Conservation (phyloP, 495 filamentous ascomycete genomes). For the Lasiosphaeriaceae sp. region DNA sequence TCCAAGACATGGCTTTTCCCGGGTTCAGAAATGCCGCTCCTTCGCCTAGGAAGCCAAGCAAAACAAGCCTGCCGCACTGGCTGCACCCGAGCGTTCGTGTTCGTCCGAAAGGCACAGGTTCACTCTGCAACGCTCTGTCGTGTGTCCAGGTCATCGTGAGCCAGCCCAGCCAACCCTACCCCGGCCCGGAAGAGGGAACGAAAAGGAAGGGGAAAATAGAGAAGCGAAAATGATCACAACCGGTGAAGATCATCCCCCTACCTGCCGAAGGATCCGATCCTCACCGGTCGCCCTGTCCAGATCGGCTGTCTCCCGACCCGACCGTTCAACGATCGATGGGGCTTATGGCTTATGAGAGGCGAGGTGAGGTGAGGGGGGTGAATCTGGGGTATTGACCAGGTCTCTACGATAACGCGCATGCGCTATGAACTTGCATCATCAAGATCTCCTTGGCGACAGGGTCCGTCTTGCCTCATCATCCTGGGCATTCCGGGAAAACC, state of each 20-base stretch:
- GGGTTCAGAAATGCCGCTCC: conserved; percentile 11
- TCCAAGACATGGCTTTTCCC: conserved; percentile 8
- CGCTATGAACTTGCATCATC: background rate
- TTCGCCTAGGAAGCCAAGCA: background rate
- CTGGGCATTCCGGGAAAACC: background rate
- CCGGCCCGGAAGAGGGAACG: no score
- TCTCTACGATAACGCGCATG: background rate
- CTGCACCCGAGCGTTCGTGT: conserved; percentile 3
- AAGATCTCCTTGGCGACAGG: conserved; percentile 6
- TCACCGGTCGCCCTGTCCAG: conserved; percentile 12
- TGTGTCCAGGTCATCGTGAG: no score
- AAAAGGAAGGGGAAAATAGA: background rate
- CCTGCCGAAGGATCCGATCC: conserved; percentile 10
- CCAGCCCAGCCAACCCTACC: no score
- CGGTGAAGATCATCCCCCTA: conserved; percentile 15
- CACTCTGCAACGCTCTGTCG: no score
- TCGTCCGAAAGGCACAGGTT: conserved; percentile 1
- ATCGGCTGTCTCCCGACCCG: conserved; percentile 19
- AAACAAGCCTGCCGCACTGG: background rate
- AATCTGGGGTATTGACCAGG: background rate
- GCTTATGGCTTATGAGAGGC: no score
- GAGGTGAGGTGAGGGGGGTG: no score
- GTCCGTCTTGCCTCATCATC: background rate
- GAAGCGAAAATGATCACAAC: background rate
- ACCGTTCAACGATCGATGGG: background rate